A percentile compares a stretch with the other conserved stretches of the same genome.
Evolutionary conservation across 225 moss, liverwort and hornwort species (phyloP).

Genomic region (Straminergon stramineum): DNA sequence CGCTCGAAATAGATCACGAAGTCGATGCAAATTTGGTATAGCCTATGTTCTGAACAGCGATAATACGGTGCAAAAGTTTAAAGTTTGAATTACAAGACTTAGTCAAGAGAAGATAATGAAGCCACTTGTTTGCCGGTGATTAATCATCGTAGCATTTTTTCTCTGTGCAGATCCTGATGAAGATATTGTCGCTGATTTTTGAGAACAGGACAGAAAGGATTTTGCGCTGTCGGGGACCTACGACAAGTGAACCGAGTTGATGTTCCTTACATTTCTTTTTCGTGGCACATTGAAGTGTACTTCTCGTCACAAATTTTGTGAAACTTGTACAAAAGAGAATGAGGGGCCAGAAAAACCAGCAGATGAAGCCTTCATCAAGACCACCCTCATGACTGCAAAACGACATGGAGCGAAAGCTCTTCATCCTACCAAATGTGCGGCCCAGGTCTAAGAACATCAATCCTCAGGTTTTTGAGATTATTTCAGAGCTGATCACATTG

Average conservation of each 20-base stretch:
- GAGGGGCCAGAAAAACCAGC: neutral
- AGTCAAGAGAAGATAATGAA: neutral
- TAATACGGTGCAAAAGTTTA: neutral
- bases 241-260: neutral
- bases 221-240: neutral
- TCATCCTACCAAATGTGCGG: neutral
- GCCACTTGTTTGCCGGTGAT: neutral
- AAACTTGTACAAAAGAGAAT: neutral
- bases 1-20: slow-evolving; percentile 21
- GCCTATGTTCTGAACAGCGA: neutral
- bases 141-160: neutral
- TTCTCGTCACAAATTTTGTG: neutral
- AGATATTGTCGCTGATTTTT: neutral
- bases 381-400: neutral
- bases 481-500: neutral
- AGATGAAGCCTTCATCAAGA: neutral
- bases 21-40: slow-evolving; percentile 3
- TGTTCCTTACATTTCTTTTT: neutral
- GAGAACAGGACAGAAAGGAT: neutral
- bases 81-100: neutral
- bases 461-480: neutral
- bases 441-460: neutral
- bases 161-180: slow-evolving; percentile 4
- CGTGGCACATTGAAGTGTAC: neutral
- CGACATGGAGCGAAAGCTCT: neutral